Evolutionary conservation across 2,329 filamentous ascomycete genomes (phyloP), one percentile per base, ranked within the genome.

Genomic region (Penicillium sp.): DNA sequence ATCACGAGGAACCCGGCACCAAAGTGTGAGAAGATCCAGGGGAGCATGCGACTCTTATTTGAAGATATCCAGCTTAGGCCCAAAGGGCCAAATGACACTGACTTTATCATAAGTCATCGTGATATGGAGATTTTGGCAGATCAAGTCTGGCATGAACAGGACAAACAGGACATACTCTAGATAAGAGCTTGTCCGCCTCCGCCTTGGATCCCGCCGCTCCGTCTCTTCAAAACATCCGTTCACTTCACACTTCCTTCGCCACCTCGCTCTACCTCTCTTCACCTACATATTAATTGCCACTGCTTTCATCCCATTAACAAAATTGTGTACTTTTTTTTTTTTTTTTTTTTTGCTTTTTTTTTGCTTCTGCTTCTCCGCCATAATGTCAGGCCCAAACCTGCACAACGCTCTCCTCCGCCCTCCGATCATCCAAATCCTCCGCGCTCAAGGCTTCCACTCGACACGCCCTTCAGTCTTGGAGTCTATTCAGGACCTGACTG

Each of bases 401-500:
- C 84, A 89, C 77, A 88, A 91, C 75, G 88, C 90, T 60, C 87
- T 96, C 62, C 83, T 97, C 57, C 91, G 92, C 42, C 93, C 93
- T 2, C 88, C 88, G 48, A 86, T 97, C 60, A 86, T 97, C 57
- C 92, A 97, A 76, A 93, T 96, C 68, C 86, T 97, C 51, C 91
- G 93, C 70, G 91, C 93, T 31, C 89, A 91, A 25, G 93, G 93
- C 72, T 97, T 96, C 78, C 90, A 96, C 73, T 83, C 88, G 42
- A 90, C 91, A 50, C 87, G 87, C 54, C 88, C 91, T 2, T 88
- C 89, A 4, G 92, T 96, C 7, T 81, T 97, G 57, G 93, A 97
- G 77, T 88, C 90, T 10, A 75, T 97, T n/a, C 90, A 91, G 15
- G 92, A 97, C 75, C 82, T 97, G 8, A 88, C 91, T 0, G 89